Conservation (phyloP, 2,329 filamentous ascomycete genomes). For the Colletotrichum zoysiae region DNA sequence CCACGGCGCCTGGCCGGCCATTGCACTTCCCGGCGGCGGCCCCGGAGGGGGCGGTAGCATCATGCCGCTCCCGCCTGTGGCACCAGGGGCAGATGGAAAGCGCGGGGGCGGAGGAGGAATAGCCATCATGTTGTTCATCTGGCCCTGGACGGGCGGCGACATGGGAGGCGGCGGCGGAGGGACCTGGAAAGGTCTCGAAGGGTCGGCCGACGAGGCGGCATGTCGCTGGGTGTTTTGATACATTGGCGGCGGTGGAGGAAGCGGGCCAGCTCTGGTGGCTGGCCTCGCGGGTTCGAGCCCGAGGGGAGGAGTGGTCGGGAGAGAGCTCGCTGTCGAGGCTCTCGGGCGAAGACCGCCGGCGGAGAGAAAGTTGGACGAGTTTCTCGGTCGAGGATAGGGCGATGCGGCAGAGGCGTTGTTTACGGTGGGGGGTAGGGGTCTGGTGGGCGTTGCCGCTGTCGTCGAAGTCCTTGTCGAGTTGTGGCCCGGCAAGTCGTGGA, state of each 20-base stretch:
- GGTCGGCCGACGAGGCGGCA: slow-evolving; percentile 60
- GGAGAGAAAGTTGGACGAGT: slow-evolving; percentile 31
- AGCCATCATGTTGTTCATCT: slow-evolving; percentile 61
- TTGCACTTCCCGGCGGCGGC: slow-evolving; percentile 58
- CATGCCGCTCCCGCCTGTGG: slow-evolving; percentile 54
- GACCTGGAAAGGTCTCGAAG: slow-evolving; percentile 65
- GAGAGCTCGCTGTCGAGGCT: slow-evolving; percentile 40
- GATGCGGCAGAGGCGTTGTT: slow-evolving; percentile 12
- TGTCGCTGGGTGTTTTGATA: slow-evolving; percentile 67
- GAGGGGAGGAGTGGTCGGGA: slow-evolving; percentile 34
- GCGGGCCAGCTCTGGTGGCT: slow-evolving; percentile 40
- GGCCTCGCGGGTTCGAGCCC: slow-evolving; percentile 32
- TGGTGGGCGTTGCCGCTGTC: not conserved
- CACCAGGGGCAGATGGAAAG: slow-evolving; percentile 60
- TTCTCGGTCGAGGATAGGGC: slow-evolving; percentile 14
- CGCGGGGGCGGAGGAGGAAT: slow-evolving; percentile 69
- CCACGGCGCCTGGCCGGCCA: slow-evolving; percentile 60
- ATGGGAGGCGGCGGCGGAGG: slow-evolving; percentile 70
- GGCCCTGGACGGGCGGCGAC: slow-evolving; percentile 61
- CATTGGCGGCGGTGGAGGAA: slow-evolving; percentile 57
- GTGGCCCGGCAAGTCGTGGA: slow-evolving; percentile 33
- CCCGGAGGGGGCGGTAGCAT: slow-evolving; percentile 68
- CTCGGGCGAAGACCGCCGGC: slow-evolving; percentile 39
- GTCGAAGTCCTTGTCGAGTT: slow-evolving; percentile 4
- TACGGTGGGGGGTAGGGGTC: not conserved